Evolutionary conservation across 257 asterid genomes (phyloP).

Genomic region (Solanum boliviense): DNA sequence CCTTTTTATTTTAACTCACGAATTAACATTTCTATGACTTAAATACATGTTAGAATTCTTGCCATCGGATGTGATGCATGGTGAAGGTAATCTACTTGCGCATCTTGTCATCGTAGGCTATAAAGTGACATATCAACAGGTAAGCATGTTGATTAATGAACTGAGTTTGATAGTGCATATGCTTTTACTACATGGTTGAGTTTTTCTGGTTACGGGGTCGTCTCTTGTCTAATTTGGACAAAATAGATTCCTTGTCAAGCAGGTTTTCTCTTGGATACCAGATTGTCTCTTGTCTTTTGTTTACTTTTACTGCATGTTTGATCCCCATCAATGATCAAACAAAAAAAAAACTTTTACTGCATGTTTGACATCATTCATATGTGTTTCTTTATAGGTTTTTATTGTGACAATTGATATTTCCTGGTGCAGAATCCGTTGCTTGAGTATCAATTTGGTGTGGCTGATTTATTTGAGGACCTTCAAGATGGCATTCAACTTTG

Average conservation of each 20-base stretch:
- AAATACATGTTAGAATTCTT: slow-evolving; percentile 45
- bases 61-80: slow-evolving; percentile 92
- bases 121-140: slow-evolving; percentile 75
- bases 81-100: slow-evolving; percentile 86
- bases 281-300: not conserved
- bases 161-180: not conserved
- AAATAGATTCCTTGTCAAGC: not conserved
- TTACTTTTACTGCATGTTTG: not conserved
- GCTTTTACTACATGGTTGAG: not conserved
- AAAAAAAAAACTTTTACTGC: not conserved
- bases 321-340: not conserved
- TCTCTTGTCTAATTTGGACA: not conserved
- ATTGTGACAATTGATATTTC: not conserved
- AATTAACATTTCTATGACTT: slow-evolving; percentile 4
- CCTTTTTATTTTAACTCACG: not conserved
- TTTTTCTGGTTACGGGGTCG: not conserved
- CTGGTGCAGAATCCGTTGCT: slow-evolving; percentile 59
- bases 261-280: not conserved
- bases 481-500: slow-evolving; percentile 79
- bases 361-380: not conserved
- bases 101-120: slow-evolving; percentile 86
- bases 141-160: slow-evolving; percentile 23
- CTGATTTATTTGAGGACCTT: slow-evolving; percentile 67
- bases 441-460: slow-evolving; percentile 62
- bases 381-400: not conserved